Percentiles rank a stretch among this genome's conserved stretches.
Evolutionary conservation across 768 basidiomycete genomes (phyloP).

Genomic region (Boletales sp.): DNA sequence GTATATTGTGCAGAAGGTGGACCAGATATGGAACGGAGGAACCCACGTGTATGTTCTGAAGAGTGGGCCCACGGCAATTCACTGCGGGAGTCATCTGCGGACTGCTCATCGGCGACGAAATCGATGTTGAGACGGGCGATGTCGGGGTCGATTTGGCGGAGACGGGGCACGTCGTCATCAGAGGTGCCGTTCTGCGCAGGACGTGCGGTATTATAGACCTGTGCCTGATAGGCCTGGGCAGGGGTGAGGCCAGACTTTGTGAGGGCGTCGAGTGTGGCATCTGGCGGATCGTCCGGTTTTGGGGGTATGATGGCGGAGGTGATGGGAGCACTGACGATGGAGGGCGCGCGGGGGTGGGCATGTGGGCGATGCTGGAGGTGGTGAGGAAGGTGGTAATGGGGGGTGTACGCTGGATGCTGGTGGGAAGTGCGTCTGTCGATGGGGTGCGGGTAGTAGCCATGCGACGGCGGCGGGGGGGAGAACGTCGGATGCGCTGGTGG

Average conservation of each 20-base stretch:
- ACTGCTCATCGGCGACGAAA: constrained; percentile 38
- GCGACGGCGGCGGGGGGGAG: constrained; percentile 24
- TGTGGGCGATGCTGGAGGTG: constrained; percentile 21
- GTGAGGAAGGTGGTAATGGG: constrained; percentile 15
- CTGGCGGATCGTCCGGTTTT: constrained; percentile 48
- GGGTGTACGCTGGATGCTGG: constrained; percentile 7
- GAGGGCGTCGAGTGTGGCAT: constrained; percentile 41
- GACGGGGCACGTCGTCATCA: constrained; percentile 33
- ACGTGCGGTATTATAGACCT: constrained; percentile 54
- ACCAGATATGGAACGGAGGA: constrained; percentile 27
- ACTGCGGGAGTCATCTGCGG: constrained; percentile 41
- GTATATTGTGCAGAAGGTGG: constrained; percentile 24
- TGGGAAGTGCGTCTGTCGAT: constrained; percentile 49
- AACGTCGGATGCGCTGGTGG: no score
- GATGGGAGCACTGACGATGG: constrained; percentile 43
- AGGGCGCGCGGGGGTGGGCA: constrained; percentile 46
- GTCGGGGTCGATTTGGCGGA: constrained; percentile 49
- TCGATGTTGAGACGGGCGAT: constrained; percentile 58
- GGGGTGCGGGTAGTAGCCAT: constrained; percentile 37
- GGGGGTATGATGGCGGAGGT: constrained; percentile 43
- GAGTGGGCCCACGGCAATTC: constrained; percentile 56
- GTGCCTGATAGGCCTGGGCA: constrained; percentile 79
- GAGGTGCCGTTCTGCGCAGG: constrained; percentile 30
- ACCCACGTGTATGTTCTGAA: constrained; percentile 43
- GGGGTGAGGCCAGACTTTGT: constrained; percentile 59